These are phyloP conservation scores for Myochromella boudieri DNA, from an alignment of 768 basidiomycete species.

Conservation along the genomic window DNA sequence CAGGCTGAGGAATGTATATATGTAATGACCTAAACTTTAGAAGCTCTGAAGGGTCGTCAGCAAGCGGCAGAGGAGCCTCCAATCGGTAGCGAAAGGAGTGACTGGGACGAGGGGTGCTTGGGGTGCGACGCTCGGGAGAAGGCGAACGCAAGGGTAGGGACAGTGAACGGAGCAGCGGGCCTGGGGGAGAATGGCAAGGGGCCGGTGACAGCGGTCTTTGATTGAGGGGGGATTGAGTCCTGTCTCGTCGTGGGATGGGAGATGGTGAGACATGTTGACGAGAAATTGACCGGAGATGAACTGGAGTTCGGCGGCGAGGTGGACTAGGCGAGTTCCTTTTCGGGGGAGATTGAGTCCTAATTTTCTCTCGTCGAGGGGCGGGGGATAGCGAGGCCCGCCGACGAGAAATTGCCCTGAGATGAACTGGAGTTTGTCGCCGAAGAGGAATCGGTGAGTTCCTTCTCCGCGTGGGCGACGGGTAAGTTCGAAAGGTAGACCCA, in stretches of 20 bases:
- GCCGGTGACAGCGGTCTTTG: neutral
- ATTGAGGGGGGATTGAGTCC: neutral
- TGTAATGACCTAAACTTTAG: neutral
- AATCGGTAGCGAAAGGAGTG: conserved; percentile 1
- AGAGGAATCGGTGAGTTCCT: neutral
- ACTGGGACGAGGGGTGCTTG: neutral
- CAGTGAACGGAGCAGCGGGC: neutral
- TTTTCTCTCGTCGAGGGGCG: neutral
- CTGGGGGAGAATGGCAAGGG: neutral
- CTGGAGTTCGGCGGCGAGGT: too few species aligned
- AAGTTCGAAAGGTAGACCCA: neutral
- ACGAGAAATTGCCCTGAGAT: conserved; percentile 13
- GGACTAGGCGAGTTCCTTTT: too few species aligned
- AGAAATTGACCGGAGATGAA: neutral
- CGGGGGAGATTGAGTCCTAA: too few species aligned
- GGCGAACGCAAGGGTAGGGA: neutral
- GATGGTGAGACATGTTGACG: conserved; percentile 6
- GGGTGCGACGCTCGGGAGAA: neutral
- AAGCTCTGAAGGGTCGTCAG: neutral
- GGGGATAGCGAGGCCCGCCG: neutral
- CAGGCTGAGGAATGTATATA: too few species aligned
- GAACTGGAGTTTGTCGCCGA: conserved; percentile 7
- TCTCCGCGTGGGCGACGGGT: neutral
- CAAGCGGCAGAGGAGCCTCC: conserved; percentile 3
- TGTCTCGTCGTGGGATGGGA: too few species aligned